phyloP scores from a whole-genome alignment of 2,329 filamentous ascomycete species.

The Trichophyton verrucosum region DNA sequence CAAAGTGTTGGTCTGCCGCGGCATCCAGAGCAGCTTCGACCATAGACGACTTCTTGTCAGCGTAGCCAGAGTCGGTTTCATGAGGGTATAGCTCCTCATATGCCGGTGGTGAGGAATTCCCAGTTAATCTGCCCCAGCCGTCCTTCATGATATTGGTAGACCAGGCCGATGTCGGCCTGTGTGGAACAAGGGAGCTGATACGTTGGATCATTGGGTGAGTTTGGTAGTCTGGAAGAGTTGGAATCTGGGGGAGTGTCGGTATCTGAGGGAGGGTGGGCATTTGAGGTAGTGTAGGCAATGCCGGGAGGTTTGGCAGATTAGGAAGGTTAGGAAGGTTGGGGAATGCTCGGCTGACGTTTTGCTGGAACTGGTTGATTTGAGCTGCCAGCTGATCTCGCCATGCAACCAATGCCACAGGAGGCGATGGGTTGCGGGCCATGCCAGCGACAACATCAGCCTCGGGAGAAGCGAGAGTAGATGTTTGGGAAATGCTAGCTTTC shows the following conservation, averaged over 20 bases:
- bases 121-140: conserved; percentile 53
- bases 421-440: conserved; percentile 31
- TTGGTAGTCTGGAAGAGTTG: conserved; percentile 59
- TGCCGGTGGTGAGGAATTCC: conserved; percentile 49
- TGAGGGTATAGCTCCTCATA: conserved; percentile 67
- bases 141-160: conserved; percentile 24
- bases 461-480: conserved; percentile 13
- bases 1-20: conserved; percentile 35
- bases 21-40: conserved; percentile 34
- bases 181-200: conserved; percentile 61
- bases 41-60: conserved; percentile 33
- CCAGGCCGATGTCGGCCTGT: conserved; percentile 43
- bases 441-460: conserved; percentile 20
- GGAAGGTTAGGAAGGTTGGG: conserved; percentile 49
- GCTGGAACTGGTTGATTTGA: conserved; percentile 65
- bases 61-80: conserved; percentile 25
- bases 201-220: conserved; percentile 59
- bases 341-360: conserved; percentile 53
- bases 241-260: conserved; percentile 35
- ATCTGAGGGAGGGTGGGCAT: conserved; percentile 38
- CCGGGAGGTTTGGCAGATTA: conserved; percentile 10
- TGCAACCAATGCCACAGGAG: conserved; percentile 54
- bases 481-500: conserved; percentile 13
- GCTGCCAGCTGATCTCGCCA: conserved; percentile 61
- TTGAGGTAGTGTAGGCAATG: conserved; percentile 20